Percentiles rank a stretch among this genome's conserved stretches.
Evolutionary conservation across 75 land plant species (phyloP).

Genomic region (Picea sitchensis): DNA sequence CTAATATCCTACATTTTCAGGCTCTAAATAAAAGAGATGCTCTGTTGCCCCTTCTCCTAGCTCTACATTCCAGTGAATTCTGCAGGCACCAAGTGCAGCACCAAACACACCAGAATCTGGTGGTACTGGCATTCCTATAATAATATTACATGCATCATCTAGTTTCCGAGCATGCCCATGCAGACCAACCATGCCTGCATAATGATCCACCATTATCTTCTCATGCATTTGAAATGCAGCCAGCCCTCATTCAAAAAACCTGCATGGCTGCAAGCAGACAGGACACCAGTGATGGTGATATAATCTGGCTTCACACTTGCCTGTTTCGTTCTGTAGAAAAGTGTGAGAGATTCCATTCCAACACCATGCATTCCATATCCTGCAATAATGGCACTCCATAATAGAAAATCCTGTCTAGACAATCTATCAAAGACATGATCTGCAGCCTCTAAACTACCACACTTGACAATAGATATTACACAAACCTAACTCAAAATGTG

Average conservation of each 20-base stretch:
- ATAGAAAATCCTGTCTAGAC: constrained; percentile 28
- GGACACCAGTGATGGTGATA: neutral
- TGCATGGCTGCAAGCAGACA: neutral
- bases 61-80: neutral
- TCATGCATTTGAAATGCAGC: neutral
- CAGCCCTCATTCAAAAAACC: neutral
- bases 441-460: constrained; percentile 41
- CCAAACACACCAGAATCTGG: neutral
- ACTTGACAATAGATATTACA: constrained; percentile 51
- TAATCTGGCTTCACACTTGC: constrained; percentile 32
- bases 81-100: neutral
- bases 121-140: neutral
- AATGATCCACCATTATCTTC: neutral
- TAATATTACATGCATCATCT: neutral
- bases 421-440: constrained; percentile 27
- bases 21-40: neutral
- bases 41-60: neutral
- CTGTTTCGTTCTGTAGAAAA: constrained; percentile 32
- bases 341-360: constrained; percentile 23
- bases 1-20: neutral
- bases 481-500: constrained; percentile 15
- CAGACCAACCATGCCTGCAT: neutral
- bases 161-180: neutral
- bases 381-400: constrained; percentile 47
- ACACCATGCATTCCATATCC: constrained; percentile 41